Conservation (phyloP, 2,329 filamentous ascomycete species). For the Calonectria honghensis region DNA sequence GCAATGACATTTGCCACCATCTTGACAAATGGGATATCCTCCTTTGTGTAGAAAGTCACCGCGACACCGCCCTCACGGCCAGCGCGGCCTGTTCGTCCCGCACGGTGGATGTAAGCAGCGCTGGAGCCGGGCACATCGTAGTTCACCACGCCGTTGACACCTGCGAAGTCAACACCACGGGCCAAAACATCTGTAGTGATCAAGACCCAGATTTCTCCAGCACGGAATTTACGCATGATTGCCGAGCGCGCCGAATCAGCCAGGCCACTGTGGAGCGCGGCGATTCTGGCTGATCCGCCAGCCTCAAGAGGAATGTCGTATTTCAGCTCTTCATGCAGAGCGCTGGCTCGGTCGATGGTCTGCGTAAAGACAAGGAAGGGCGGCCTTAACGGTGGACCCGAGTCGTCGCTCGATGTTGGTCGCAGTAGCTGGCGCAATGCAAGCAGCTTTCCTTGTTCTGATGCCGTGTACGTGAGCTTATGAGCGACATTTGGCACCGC, state of each 20-base stretch:
- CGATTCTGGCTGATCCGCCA: slow-evolving; percentile 88
- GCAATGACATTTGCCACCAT: slow-evolving; percentile 95
- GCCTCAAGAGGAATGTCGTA: slow-evolving; percentile 96
- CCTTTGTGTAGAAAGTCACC: slow-evolving; percentile 96
- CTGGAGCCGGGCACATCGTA: slow-evolving; percentile 97
- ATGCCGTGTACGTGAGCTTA: slow-evolving; percentile 91
- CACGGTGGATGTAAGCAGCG: slow-evolving; percentile 93
- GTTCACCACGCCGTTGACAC: slow-evolving; percentile 96
- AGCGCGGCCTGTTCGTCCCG: slow-evolving; percentile 91
- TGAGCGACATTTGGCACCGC: slow-evolving; percentile 95
- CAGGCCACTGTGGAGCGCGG: slow-evolving; percentile 91
- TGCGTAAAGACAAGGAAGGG: slow-evolving; percentile 98
- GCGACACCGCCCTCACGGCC: slow-evolving; percentile 91
- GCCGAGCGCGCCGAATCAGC: slow-evolving; percentile 83
- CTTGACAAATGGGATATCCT: slow-evolving; percentile 92
- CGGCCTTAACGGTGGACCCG: slow-evolving; percentile 81
- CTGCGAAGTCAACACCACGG: slow-evolving; percentile 94
- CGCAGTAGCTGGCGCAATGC: slow-evolving; percentile 92
- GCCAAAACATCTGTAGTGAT: slow-evolving; percentile 96
- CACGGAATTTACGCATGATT: slow-evolving; percentile 93
- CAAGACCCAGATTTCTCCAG: slow-evolving; percentile 95
- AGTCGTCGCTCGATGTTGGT: slow-evolving; percentile 75
- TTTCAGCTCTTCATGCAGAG: slow-evolving; percentile 90
- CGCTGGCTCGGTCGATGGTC: slow-evolving; percentile 92
- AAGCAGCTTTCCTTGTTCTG: slow-evolving; percentile 94